Base-by-base conservation (phyloP, 352 stramenopile genomes). In the Thalassiosira mediterranea region DNA sequence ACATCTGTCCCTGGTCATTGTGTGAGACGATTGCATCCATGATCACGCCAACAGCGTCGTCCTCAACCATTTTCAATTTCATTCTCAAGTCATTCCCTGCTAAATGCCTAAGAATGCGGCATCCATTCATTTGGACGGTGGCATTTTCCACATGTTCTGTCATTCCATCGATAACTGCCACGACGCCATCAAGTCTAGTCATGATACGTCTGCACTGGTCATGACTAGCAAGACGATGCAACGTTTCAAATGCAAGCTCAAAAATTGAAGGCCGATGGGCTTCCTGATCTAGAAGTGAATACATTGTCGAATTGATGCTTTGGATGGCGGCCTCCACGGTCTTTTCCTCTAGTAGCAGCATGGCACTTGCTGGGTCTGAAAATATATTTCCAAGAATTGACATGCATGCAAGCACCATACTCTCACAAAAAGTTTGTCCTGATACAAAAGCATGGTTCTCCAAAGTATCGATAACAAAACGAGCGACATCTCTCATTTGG, bases 91-190 rank as follows among this genome's bases (percentile, higher is more conserved):
- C 59, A 21, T 51, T 69, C 3, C 56, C 67, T 15, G 72, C 57
- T 34, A 88, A 57, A 17, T 58, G n/a, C 15, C 70, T 65, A 53
- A 88, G 60, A 42, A 88, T 85, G 28, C 52, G 66, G 57, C 80
- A 86, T 7, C 80, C 80, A 17, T 58, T 65, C 58, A 76, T 58
- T 54, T 88, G 80, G 32, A 88, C 73, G 21, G 10, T 7, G 31
- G 47, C 49, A 57, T 81, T 57, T 21, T 38, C 28, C 42, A 65
- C 47, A 38, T 81, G 56, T 42, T 71, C 73, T 13, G 60, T 66
- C 76, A 88, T 85, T 29, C 57, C 71, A 63, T 88, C 80, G 56
- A 86, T 74, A 11, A 85, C 76, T 46, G 79, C 60, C 3, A 88
- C 72, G 61, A 88, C 83, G 1, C 81, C 76, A 48, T 76, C 80